A percentile compares a stretch with the other conserved stretches of the same genome.
These are phyloP conservation scores for Tetramitus jugosus DNA, from an alignment of 208 protist genomes.

Conservation along the genomic window DNA sequence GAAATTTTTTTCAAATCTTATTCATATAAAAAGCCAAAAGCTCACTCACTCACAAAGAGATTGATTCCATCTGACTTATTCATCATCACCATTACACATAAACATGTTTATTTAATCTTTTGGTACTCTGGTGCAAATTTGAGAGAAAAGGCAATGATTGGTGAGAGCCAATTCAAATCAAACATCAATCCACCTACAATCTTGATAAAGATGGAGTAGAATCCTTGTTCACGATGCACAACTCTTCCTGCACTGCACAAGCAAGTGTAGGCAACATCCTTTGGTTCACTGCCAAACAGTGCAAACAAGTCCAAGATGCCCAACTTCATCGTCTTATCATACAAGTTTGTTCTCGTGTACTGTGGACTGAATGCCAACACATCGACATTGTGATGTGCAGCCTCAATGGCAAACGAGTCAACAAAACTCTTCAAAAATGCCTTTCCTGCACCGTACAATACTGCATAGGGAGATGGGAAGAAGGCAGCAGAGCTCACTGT, in stretches of 20 bases:
- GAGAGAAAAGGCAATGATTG: too few relatives aligned
- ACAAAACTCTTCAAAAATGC: conserved; percentile 21
- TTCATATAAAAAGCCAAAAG: too few relatives aligned
- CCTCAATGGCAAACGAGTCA: conserved; percentile 10
- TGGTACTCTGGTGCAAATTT: too few relatives aligned
- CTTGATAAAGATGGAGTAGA: conserved; percentile 24
- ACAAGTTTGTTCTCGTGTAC: not conserved
- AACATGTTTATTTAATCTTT: too few relatives aligned
- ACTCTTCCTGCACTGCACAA: not conserved
- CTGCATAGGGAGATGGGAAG: conserved; percentile 17
- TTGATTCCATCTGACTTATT: too few relatives aligned
- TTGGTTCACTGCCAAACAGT: not conserved
- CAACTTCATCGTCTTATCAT: not conserved
- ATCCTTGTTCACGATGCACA: not conserved
- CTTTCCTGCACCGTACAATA: conserved; percentile 8
- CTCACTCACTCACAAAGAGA: too few relatives aligned
- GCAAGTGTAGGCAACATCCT: not conserved
- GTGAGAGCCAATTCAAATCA: not conserved
- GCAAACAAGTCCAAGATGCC: conserved; percentile 1
- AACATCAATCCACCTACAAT: conserved; percentile 7
- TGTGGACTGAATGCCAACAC: conserved; percentile 9
- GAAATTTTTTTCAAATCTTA: too few relatives aligned
- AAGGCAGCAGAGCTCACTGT: not conserved
- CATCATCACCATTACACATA: too few relatives aligned
- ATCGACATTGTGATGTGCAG: conserved; percentile 6